Base-by-base conservation (phyloP, 768 basidiomycete genomes). In the Lentinula edodes region DNA sequence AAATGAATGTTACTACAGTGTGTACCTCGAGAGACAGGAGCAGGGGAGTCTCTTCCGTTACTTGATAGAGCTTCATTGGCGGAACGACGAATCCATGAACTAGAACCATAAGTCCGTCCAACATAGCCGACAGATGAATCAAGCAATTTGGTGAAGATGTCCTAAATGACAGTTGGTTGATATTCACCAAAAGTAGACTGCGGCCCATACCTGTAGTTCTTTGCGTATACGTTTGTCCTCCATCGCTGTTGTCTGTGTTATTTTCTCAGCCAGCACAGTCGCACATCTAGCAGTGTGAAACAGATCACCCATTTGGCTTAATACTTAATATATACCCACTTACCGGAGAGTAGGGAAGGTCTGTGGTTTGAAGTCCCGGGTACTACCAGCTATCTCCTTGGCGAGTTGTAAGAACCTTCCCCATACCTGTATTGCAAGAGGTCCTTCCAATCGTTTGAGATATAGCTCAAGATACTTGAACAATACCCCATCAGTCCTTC, bases 401-500 rank as follows among this genome's bases (percentile, higher is more conserved):
- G 87, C 83, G 46, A 98, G 76, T 53, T 87, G 83, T 64, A 92
- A 76, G 67, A 88, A 88, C 18, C 91, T 83, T 46, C 76, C 73
- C 96, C 96, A 98, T 18, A 98, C 90, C 74, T 98, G 97, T 10
- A 95, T 80, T 3, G 93, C 95, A 39, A 97, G 76, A 0, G 97
- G 93, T 0, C 93, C 93, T 72, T 98, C 97, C 45, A 98, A 73
- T 9, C 88, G 84, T 16, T 75, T 75, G 34, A 98, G 71, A 69
- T 98, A 98, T 59, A 86, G 85, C 69, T 98, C 94, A 51, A 98
- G 76, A 71, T 98, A 98, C 35, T 80, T 83, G 78, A 93, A 94
- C n/a, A 94, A 68, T 15, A 80, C 79, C 3, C 75, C 73, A 62
- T 94, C 92, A 41, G 84, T 81, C 62, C 93, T 95, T 61, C 10